Percentiles rank a stretch among this genome's conserved stretches.
Evolutionary conservation across 1,284 basidiomycete species (phyloP).

Genomic region (Calocybe gambosa): DNA sequence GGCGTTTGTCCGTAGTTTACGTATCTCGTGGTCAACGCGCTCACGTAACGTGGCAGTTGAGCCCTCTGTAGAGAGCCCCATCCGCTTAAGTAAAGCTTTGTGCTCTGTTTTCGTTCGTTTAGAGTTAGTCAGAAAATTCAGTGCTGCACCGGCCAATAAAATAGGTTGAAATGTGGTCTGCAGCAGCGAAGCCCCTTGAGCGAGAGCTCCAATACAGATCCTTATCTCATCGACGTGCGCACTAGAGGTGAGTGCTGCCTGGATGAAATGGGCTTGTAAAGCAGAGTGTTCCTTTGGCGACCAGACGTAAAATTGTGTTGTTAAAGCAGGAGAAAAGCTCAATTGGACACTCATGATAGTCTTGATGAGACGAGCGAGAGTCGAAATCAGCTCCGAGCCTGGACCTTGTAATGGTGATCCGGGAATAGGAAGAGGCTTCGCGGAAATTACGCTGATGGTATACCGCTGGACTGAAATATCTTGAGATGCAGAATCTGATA

Average conservation of each 20-base stretch:
- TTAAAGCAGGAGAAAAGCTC: constrained; percentile 15
- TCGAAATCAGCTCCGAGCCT: constrained; percentile 26
- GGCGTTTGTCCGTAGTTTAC: constrained; percentile 25
- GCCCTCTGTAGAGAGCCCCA: constrained; percentile 31
- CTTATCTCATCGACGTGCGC: constrained; percentile 29
- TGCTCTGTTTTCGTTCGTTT: constrained; percentile 30
- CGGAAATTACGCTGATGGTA: constrained; percentile 28
- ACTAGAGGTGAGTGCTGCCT: constrained; percentile 32
- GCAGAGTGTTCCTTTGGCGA: constrained; percentile 31
- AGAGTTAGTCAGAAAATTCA: constrained; percentile 34
- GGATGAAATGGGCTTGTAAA: constrained; percentile 36
- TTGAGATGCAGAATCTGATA: constrained; percentile 34
- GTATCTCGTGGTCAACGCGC: constrained; percentile 30
- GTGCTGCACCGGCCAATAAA: constrained; percentile 37
- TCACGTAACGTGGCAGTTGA: constrained; percentile 30
- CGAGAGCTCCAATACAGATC: constrained; percentile 39
- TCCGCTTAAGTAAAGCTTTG: constrained; percentile 31
- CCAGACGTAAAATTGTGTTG: constrained; percentile 42
- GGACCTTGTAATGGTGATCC: constrained; percentile 18
- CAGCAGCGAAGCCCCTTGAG: constrained; percentile 40
- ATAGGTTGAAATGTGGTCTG: constrained; percentile 42
- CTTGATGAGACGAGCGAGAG: constrained; percentile 31
- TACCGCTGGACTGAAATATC: constrained; percentile 27
- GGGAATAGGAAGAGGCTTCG: constrained; percentile 15
- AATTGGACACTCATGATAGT: constrained; percentile 23